phyloP scores from a whole-genome alignment of 1,139 yeast genomes.

The Zygosaccharomyces sapae region DNA sequence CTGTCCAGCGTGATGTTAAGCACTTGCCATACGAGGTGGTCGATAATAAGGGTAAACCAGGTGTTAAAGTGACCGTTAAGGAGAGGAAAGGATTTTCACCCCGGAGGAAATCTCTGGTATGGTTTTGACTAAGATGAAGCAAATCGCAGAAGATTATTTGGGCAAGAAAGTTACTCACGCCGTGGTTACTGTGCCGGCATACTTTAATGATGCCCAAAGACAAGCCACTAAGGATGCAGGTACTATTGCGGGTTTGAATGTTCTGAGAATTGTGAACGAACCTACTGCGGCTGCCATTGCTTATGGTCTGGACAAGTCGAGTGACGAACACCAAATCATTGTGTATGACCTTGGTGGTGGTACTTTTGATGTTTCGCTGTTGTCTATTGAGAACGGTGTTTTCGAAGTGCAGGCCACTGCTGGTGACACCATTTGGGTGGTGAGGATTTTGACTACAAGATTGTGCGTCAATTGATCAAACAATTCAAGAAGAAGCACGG shows the following conservation, averaged over 20 bases:
- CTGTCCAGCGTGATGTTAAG: constrained; percentile 78
- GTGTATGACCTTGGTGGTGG: constrained; percentile 97
- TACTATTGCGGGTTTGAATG: constrained; percentile 87
- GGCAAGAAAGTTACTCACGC: constrained; percentile 90
- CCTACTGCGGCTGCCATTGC: constrained; percentile 98
- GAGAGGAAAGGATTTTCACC: constrained; percentile 66
- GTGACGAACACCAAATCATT: constrained; percentile 82
- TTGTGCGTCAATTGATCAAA: constrained; percentile 80
- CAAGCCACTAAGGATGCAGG: constrained; percentile 97
- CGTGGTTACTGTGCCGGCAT: constrained; percentile 94
- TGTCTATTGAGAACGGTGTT: constrained; percentile 88
- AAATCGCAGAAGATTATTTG: constrained; percentile 86
- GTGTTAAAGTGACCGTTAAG: constrained; percentile 67
- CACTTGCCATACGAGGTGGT: constrained; percentile 71
- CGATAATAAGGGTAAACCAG: constrained; percentile 74
- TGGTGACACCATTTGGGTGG: constrained; percentile 95
- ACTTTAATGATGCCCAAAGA: constrained; percentile 95
- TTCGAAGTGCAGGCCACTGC: constrained; percentile 94
- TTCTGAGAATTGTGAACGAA: constrained; percentile 89
- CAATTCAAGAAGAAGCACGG: constrained; percentile 84
- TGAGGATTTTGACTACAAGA: constrained; percentile 91
- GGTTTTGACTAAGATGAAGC: constrained; percentile 89
- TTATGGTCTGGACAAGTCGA: constrained; percentile 85
- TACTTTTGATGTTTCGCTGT: constrained; percentile 86
- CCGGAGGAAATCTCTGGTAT: constrained; percentile 92